Base-by-base conservation (phyloP, 2,329 filamentous ascomycete species). In the Pseudophaeomoniella oleicola region DNA sequence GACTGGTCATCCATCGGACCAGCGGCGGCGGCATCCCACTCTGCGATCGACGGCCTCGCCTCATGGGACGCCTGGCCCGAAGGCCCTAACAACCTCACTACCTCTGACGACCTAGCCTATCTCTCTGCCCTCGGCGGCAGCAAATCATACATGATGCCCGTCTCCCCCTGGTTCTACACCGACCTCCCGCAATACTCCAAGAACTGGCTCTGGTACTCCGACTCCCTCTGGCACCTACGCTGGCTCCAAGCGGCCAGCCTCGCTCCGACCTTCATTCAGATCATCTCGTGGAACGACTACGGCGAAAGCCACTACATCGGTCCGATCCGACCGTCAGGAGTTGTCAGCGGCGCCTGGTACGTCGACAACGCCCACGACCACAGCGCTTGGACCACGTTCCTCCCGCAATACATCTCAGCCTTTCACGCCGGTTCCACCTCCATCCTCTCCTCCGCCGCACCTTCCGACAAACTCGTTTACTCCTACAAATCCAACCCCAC, bases 221-320 rank as follows among this genome's bases (percentile, higher is more conserved):
- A 66, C 37, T 44, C 58, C 4, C 48, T 66, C 3, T 67, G 62
- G 62, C 58, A 55, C 31, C 44, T 59, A 9, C 58, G 60, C 14
- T 63, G 60, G 59, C 41, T 49, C 5, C 46, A 62, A 37, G 58
- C 69, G 14, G 43, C 69, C 9, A 44, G 48, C 4, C 44, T 66
- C n/a, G 51, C 58, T 12, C 67, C 68, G 12, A 56, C 61, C n/a
- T 69, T 68, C 39, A 50, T 73, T 4, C 57, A 66, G 40, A 62
- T 66, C 31, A 49, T 64, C 10, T 61, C 60, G 4, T 66, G 70
- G 70, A 75, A 75, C 44, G 72, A 76, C 46, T 75, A 63, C 41
- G 71, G 71, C 22, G 72, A 76, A 49, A 67, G 61, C 11, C 69
- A 73, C 44, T 72, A 73, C 44, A 57, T 71, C 14, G 66, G 63